A percentile compares a stretch with the other conserved stretches of the same genome.
These are phyloP conservation scores for Mycena metata DNA, from an alignment of 768 basidiomycete species.

Conservation along the genomic window DNA sequence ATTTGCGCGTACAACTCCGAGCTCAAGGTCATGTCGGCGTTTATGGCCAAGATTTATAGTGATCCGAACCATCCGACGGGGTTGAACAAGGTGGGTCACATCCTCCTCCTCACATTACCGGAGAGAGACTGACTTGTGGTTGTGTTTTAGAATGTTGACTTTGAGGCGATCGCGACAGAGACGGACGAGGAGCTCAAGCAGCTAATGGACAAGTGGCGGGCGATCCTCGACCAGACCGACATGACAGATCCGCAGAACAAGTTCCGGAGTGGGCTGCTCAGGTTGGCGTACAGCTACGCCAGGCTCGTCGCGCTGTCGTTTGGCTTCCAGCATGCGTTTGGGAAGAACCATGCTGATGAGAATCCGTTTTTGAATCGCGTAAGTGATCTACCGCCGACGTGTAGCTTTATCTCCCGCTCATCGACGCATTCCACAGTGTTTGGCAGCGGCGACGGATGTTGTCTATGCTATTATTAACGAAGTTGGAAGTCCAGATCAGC, in stretches of 20 bases:
- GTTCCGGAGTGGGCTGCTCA: conserved; percentile 74
- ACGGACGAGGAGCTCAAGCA: conserved; percentile 78
- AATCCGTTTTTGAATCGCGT: conserved; percentile 77
- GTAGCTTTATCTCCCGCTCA: conserved; percentile 5
- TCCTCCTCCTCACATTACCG: conserved; percentile 5
- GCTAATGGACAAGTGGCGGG: conserved; percentile 71
- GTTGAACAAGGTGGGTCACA: conserved; percentile 72
- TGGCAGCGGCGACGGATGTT: conserved; percentile 75
- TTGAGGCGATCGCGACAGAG: conserved; percentile 73
- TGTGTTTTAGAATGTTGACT: conserved; percentile 66
- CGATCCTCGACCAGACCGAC: conserved; percentile 63
- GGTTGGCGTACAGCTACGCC: conserved; percentile 75
- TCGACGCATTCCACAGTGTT: conserved; percentile 59
- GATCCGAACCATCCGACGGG: conserved; percentile 82
- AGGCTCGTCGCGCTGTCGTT: conserved; percentile 79
- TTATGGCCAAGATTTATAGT: conserved; percentile 75
- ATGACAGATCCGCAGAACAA: conserved; percentile 65
- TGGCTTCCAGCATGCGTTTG: conserved; percentile 82
- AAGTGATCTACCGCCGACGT: conserved; percentile 43
- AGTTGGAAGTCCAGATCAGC: conserved; percentile 67
- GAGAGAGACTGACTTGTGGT: conserved; percentile 2
- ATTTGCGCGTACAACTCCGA: conserved; percentile 83
- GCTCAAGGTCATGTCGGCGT: conserved; percentile 72
- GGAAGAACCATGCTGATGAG: conserved; percentile 71
- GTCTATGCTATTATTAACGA: conserved; percentile 72